A percentile compares a stretch with the other conserved stretches of the same genome.
Evolutionary conservation across 768 basidiomycete species (phyloP).

Genomic region (Tricholoma furcatifolium): DNA sequence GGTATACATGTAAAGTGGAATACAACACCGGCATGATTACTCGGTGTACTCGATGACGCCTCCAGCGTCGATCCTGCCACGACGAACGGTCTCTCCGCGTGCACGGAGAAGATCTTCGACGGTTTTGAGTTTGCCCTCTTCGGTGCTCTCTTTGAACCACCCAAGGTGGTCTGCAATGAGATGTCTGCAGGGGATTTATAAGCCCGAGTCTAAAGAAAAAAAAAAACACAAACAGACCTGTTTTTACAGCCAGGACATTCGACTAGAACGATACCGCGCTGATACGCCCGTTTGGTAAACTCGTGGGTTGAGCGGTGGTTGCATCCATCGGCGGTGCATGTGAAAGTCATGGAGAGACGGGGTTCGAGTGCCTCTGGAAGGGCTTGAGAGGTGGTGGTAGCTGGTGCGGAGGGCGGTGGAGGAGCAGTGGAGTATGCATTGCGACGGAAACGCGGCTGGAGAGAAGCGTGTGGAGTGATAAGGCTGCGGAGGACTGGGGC

Average conservation of each 20-base stretch:
- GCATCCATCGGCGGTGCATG: conserved; percentile 78
- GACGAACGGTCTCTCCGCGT: conserved; percentile 73
- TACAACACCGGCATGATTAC: not conserved
- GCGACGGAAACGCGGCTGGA: conserved; percentile 34
- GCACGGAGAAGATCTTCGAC: conserved; percentile 80
- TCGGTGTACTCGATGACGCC: conserved; percentile 56
- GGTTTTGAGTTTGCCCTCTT: conserved; percentile 69
- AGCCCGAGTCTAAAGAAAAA: not conserved
- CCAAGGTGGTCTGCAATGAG: conserved; percentile 88
- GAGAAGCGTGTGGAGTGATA: conserved; percentile 32
- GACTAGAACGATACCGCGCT: conserved; percentile 85
- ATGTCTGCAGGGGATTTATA: conserved; percentile 45
- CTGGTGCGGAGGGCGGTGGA: conserved; percentile 5
- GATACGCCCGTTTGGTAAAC: conserved; percentile 83
- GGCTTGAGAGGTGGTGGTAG: conserved; percentile 23
- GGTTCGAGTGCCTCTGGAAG: conserved; percentile 51
- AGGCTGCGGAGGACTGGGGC: conserved; percentile 43
- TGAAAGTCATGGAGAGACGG: conserved; percentile 75
- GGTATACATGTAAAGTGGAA: not conserved
- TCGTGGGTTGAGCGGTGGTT: conserved; percentile 79
- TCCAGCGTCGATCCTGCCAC: conserved; percentile 44
- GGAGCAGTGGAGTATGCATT: conserved; percentile 10
- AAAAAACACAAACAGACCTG: conserved; percentile 48
- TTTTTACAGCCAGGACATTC: conserved; percentile 91
- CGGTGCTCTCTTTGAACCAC: conserved; percentile 86